phyloP scores from a whole-genome alignment of 139 green algal species.

The Chara braunii region DNA sequence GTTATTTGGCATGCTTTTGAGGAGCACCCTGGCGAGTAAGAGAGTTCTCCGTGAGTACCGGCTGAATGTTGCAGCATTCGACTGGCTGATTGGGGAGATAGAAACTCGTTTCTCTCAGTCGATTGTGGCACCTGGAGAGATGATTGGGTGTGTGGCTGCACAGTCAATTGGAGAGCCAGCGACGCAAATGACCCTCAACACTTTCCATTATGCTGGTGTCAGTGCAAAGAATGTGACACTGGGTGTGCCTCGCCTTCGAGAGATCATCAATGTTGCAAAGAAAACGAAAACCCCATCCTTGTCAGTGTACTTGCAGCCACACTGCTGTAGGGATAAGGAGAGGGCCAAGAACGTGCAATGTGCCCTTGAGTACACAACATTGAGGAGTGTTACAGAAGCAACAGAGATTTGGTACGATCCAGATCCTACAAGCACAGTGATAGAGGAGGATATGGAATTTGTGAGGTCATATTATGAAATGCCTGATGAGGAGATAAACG shows the following conservation, averaged over 20 bases:
- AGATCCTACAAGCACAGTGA: slow-evolving; percentile 66
- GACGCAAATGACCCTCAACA: slow-evolving; percentile 69
- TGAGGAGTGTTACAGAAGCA: slow-evolving; percentile 63
- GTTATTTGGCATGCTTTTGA: slow-evolving; percentile 79
- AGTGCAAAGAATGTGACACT: slow-evolving; percentile 98
- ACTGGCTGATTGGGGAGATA: slow-evolving; percentile 88
- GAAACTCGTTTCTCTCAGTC: slow-evolving; percentile 63
- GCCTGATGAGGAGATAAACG: slow-evolving; percentile 70
- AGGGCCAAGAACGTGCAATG: slow-evolving; percentile 83
- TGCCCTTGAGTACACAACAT: slow-evolving; percentile 91
- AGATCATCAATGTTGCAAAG: slow-evolving; percentile 99
- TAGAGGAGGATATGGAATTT: slow-evolving; percentile 81
- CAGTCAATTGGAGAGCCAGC: slow-evolving; percentile 96
- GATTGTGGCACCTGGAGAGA: slow-evolving; percentile 69
- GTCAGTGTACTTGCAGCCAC: slow-evolving; percentile 69
- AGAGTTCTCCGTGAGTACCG: slow-evolving; percentile 73
- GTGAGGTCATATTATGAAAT: slow-evolving; percentile 80
- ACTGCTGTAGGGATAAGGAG: too few relatives aligned
- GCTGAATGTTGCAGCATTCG: slow-evolving; percentile 71
- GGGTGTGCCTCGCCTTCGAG: slow-evolving; percentile 90
- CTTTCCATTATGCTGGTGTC: slow-evolving; percentile 93
- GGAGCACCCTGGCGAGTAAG: slow-evolving; percentile 79
- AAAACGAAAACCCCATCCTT: slow-evolving; percentile 96
- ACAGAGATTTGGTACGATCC: slow-evolving; percentile 82
- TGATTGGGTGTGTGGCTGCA: slow-evolving; percentile 86